These are phyloP conservation scores for Collariella sp. DNA, from an alignment of 495 filamentous ascomycete species.

Conservation along the genomic window DNA sequence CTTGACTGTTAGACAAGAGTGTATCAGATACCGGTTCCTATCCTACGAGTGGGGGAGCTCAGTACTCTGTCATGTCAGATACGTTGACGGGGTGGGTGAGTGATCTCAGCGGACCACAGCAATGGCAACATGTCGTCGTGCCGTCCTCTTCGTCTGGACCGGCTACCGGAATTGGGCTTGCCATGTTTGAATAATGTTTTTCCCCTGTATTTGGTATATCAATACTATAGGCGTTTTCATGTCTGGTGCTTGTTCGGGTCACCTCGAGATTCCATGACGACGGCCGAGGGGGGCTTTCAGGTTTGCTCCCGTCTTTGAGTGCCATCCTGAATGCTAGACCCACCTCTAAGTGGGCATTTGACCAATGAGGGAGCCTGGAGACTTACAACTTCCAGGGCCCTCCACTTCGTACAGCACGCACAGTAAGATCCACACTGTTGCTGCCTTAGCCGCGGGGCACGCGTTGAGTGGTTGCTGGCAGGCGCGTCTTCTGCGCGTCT, in stretches of 20 bases:
- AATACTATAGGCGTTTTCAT: background rate
- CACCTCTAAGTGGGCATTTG: too few species aligned
- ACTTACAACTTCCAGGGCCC: too few species aligned
- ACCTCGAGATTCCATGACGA: too few species aligned
- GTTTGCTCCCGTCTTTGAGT: too few species aligned
- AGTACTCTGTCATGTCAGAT: constrained; percentile 5
- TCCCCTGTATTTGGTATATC: background rate
- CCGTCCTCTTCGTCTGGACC: constrained; percentile 9
- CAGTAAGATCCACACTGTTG: background rate
- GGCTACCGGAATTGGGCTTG: background rate
- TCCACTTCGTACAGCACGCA: background rate
- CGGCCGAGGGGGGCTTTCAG: too few species aligned
- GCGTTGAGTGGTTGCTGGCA: constrained; percentile 13
- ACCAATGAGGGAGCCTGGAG: too few species aligned
- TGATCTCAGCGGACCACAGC: constrained; percentile 4
- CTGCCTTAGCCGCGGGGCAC: constrained; percentile 6
- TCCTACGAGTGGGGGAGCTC: background rate
- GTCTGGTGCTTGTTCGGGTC: too few species aligned
- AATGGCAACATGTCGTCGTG: background rate
- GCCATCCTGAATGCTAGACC: too few species aligned
- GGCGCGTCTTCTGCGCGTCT: constrained; percentile 11
- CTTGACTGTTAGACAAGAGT: background rate
- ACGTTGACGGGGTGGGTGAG: constrained; percentile 10
- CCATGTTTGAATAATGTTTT: background rate
- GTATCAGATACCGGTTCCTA: background rate